phyloP scores from a whole-genome alignment of 2,329 filamentous ascomycete species.

The Fusarium tanahbumbuense region DNA sequence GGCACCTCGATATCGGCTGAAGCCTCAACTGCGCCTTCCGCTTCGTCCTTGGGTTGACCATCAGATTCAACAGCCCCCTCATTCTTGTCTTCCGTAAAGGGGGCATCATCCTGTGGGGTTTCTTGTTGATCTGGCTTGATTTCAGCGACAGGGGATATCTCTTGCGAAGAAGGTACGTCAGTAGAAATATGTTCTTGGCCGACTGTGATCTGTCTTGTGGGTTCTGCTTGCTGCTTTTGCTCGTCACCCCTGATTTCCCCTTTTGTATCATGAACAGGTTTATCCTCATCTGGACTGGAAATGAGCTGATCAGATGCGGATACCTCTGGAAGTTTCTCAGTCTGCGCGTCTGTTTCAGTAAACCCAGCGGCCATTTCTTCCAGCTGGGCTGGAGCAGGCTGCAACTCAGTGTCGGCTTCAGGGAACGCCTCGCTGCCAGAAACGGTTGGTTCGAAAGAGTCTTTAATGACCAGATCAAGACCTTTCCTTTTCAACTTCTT shows the following conservation, averaged over 20 bases:
- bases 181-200: background rate
- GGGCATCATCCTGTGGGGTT: background rate
- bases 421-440: background rate
- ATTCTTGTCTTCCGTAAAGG: slow-evolving; percentile 15
- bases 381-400: background rate
- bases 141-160: background rate
- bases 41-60: background rate
- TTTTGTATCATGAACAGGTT: background rate
- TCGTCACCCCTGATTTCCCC: background rate
- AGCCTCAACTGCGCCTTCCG: background rate
- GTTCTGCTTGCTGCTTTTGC: background rate
- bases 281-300: background rate
- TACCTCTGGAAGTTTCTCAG: background rate
- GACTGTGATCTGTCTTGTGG: background rate
- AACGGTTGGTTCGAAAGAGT: slow-evolving; percentile 6
- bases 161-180: background rate
- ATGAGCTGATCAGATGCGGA: background rate
- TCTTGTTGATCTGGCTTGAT: slow-evolving; percentile 15
- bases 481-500: slow-evolving; percentile 40
- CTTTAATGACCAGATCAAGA: slow-evolving; percentile 31
- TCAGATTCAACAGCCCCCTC: background rate
- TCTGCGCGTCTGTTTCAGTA: background rate
- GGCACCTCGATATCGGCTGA: background rate
- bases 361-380: background rate
- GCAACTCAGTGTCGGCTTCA: background rate